Conservation (phyloP, 2,329 filamentous ascomycete genomes). For the Arthrinium puccinioides region DNA sequence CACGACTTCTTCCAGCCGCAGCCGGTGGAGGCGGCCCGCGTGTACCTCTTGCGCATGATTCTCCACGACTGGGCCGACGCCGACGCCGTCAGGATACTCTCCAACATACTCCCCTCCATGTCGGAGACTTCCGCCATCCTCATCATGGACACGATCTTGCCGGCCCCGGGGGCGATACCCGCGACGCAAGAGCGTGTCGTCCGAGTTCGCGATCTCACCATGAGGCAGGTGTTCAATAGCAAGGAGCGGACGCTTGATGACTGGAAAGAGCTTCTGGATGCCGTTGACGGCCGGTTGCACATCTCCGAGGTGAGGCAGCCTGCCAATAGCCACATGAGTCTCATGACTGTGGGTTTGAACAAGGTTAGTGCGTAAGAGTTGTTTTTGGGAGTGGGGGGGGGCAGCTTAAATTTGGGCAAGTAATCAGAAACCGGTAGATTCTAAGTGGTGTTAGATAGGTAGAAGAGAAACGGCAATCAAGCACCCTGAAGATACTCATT, state of each 20-base stretch:
- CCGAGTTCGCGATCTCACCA: slow-evolving; percentile 24
- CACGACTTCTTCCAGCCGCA: slow-evolving; percentile 12
- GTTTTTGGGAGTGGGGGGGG: no score
- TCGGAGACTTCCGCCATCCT: slow-evolving; percentile 6
- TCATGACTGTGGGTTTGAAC: no score
- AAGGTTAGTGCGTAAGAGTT: no score
- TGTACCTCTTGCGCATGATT: slow-evolving; percentile 40
- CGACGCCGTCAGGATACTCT: slow-evolving; percentile 25
- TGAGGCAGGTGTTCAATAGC: slow-evolving; percentile 27
- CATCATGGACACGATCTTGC: slow-evolving; percentile 25
- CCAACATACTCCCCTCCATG: background rate
- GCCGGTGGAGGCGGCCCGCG: slow-evolving; percentile 21
- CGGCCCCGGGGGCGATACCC: slow-evolving; percentile 16
- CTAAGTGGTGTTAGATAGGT: no score
- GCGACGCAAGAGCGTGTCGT: slow-evolving; percentile 14
- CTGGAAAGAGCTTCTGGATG: slow-evolving; percentile 20
- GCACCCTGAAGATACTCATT: no score
- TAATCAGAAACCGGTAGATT: no score
- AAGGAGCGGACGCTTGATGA: slow-evolving; percentile 24
- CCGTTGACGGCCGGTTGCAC: slow-evolving; percentile 9
- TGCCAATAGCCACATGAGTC: no score
- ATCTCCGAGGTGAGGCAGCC: no score
- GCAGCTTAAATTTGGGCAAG: no score
- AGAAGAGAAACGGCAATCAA: no score
- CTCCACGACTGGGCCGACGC: slow-evolving; percentile 43